Conservation (phyloP, 106 monocot genomes). For the Cymbidium sinense region DNA sequence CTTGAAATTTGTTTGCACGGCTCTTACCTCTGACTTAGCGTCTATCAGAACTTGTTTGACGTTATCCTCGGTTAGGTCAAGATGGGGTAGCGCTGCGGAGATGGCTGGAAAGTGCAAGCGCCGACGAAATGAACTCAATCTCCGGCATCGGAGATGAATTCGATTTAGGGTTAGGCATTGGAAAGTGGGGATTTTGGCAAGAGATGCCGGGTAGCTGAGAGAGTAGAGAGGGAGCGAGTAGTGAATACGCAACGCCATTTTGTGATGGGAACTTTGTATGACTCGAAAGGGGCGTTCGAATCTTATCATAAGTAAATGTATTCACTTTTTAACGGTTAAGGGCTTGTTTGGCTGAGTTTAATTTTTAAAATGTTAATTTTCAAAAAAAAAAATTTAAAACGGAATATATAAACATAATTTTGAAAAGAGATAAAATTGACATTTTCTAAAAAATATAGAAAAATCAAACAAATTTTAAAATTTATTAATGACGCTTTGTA, state of each 20-base stretch:
- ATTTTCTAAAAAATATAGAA: no score
- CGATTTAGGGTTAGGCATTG: constrained; percentile 8
- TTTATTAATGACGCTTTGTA: no score
- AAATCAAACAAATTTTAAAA: no score
- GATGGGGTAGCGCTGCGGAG: constrained; percentile 27
- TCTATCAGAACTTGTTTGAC: constrained; percentile 49
- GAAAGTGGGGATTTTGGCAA: not conserved
- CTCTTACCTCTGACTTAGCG: constrained; percentile 53
- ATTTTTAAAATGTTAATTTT: no score
- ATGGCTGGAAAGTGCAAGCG: constrained; percentile 10
- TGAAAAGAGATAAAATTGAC: no score
- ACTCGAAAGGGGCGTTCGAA: no score
- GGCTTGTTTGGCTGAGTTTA: no score
- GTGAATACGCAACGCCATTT: constrained; percentile 10
- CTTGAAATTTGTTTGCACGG: not conserved
- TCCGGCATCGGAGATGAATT: not conserved
- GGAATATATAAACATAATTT: no score
- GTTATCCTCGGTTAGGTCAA: constrained; percentile 72
- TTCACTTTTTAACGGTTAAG: no score
- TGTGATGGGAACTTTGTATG: not conserved
- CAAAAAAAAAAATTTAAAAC: no score
- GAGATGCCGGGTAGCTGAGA: not conserved
- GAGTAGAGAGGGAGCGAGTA: not conserved
- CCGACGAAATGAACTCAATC: not conserved
- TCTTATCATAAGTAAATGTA: no score